These are phyloP conservation scores for Scopulariopsis brevicaulis DNA, from an alignment of 2,329 filamentous ascomycete species.

Conservation along the genomic window DNA sequence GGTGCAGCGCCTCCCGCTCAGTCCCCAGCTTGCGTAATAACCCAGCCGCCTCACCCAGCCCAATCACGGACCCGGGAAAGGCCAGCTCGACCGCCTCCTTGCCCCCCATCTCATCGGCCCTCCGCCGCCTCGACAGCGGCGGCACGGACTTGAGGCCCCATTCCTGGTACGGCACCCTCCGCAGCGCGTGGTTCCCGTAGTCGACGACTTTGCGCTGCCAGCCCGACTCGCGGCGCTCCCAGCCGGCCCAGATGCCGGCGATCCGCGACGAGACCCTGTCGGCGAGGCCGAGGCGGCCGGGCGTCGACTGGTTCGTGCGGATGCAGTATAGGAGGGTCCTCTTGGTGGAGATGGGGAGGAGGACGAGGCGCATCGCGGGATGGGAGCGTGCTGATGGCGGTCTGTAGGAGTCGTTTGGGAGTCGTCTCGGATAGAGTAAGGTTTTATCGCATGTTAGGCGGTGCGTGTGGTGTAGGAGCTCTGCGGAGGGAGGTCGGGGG, in stretches of 20 bases:
- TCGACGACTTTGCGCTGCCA: constrained; percentile 84
- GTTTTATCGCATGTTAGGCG: background rate
- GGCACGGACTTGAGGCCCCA: constrained; percentile 96
- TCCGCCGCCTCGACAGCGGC: constrained; percentile 57
- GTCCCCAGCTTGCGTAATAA: constrained; percentile 63
- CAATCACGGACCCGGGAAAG: constrained; percentile 63
- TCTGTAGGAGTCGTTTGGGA: background rate
- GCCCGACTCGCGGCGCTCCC: constrained; percentile 73
- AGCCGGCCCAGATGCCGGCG: constrained; percentile 67
- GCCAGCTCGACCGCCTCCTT: constrained; percentile 60
- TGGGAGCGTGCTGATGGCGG: background rate
- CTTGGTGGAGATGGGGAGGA: constrained; percentile 84
- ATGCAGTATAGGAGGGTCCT: constrained; percentile 90
- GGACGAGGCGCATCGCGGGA: constrained; percentile 73
- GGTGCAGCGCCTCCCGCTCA: constrained; percentile 71
- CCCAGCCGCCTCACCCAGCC: constrained; percentile 47
- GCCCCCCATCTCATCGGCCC: constrained; percentile 50
- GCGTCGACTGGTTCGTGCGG: constrained; percentile 44
- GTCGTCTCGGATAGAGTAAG: background rate
- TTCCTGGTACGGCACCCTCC: constrained; percentile 89
- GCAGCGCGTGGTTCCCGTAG: constrained; percentile 77
- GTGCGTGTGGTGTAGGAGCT: background rate
- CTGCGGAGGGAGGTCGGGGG: background rate
- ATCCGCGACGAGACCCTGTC: constrained; percentile 65
- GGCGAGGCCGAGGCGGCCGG: constrained; percentile 17